Evolutionary conservation across 129 eudicot genomes (phyloP), one percentile per base, ranked within the genome.

Genomic region (carrot (Daucus carota)): DNA sequence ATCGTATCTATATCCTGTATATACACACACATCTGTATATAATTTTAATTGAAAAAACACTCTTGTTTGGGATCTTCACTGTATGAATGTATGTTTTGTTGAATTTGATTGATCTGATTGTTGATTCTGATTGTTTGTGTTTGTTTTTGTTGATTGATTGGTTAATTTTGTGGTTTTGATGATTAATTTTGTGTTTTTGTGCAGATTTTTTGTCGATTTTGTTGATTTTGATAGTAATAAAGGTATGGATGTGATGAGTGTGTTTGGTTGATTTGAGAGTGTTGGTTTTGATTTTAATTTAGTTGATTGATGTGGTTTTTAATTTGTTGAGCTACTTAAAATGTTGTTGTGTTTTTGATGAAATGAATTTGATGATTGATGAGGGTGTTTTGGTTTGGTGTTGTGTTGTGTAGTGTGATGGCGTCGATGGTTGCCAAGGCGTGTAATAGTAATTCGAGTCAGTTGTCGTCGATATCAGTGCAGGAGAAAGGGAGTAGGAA

Each of bases 401-500:
- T 72, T 10, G 41, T 70, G 75, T 43, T 40, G 24, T 45, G 76
- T 45, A 73, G 76, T 16, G 43, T 45, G 50, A 94, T 94, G 98
- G 92, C 96, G 13, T 87, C 96, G 6, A 74, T 85, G 86, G 92
- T 84, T 79, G 95, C 88, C 2, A 93, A 88, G 83, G 73, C 88
- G 6, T 84, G 88, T 79, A 80, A 73, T 82, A 79, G 75, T 80
- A 81, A 83, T 79, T 85, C 92, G 77, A 81, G 78, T 86, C 90
- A 81, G 42, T 50, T 79, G 54, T 84, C 88, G 32, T 79, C 76
- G 34, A 75, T 84, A 81, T 73, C 84, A 46, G 85, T 83, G 43
- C 93, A 87, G 82, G 96, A 87, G 54, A 94, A 94, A 76, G 96
- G 92, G 72, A 94, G 96, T 81, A 87, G 98, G 89, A 94, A 94